phyloP scores from a whole-genome alignment of 768 basidiomycete species.

The Leccinum rimulosum region DNA sequence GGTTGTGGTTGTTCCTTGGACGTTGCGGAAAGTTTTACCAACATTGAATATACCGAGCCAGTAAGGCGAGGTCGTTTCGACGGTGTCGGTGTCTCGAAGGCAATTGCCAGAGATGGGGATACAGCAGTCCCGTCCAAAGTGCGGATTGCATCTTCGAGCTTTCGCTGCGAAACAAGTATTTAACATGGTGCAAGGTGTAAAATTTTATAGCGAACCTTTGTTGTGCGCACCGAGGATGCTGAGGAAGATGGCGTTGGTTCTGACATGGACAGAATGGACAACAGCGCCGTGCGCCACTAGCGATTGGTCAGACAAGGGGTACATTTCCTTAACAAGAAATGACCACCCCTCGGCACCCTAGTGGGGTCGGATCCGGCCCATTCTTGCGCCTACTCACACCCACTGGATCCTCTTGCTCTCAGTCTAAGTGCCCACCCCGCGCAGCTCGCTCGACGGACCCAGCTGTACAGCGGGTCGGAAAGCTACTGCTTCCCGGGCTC shows the following conservation, averaged over 20 bases:
- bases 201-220: constrained; percentile 38
- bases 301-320: not conserved
- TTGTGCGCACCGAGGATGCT: constrained; percentile 32
- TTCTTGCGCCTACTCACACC: no score
- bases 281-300: not conserved
- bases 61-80: constrained; percentile 54
- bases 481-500: not conserved
- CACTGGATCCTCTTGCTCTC: not conserved
- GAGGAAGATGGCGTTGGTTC: constrained; percentile 16
- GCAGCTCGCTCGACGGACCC: not conserved
- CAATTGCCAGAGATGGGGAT: constrained; percentile 29
- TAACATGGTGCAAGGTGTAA: not conserved
- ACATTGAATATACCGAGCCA: constrained; percentile 70
- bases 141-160: constrained; percentile 79
- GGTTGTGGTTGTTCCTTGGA: constrained; percentile 43
- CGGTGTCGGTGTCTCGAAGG: constrained; percentile 34
- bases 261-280: not conserved
- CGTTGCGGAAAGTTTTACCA: constrained; percentile 74
- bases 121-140: constrained; percentile 64
- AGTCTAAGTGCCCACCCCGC: not conserved
- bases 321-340: not conserved
- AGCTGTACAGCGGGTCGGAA: no score
- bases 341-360: no score
- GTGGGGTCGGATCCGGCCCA: no score
- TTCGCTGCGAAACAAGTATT: constrained; percentile 46